These are phyloP conservation scores for Colletotrichum tanaceti DNA, from an alignment of 2,329 filamentous ascomycete species.

Conservation along the genomic window DNA sequence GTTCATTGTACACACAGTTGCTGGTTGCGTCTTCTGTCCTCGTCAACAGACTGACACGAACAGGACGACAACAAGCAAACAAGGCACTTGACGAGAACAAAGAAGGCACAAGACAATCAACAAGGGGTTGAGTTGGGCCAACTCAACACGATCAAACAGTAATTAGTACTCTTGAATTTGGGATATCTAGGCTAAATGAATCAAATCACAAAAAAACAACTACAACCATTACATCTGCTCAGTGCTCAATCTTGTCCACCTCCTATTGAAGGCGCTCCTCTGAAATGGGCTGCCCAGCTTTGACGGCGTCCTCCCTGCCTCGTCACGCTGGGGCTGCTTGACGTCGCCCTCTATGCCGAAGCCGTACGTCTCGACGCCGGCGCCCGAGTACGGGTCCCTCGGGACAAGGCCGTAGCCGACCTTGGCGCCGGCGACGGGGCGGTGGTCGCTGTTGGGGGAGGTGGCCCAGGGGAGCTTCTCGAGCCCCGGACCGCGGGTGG, in stretches of 20 bases:
- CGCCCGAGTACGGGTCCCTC: slow-evolving; percentile 41
- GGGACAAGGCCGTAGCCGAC: slow-evolving; percentile 41
- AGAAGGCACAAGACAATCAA: no score
- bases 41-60: no score
- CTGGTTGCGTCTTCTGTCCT: background rate
- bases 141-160: background rate
- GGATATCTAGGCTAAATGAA: slow-evolving; percentile 1
- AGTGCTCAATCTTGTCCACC: slow-evolving; percentile 28
- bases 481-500: slow-evolving; percentile 51
- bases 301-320: slow-evolving; percentile 26
- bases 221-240: background rate
- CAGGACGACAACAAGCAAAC: no score
- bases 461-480: slow-evolving; percentile 48
- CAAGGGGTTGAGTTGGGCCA: no score
- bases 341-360: slow-evolving; percentile 50
- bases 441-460: slow-evolving; percentile 26
- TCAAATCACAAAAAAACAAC: background rate
- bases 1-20: background rate
- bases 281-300: slow-evolving; percentile 30
- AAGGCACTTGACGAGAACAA: no score
- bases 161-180: background rate
- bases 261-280: slow-evolving; percentile 15
- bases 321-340: slow-evolving; percentile 41
- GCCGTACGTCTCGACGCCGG: slow-evolving; percentile 44
- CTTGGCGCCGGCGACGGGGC: slow-evolving; percentile 32